These are phyloP conservation scores for Gonapodya prolifera DNA, from an alignment of 192 early-diverging fungal species.

Conservation along the genomic window DNA sequence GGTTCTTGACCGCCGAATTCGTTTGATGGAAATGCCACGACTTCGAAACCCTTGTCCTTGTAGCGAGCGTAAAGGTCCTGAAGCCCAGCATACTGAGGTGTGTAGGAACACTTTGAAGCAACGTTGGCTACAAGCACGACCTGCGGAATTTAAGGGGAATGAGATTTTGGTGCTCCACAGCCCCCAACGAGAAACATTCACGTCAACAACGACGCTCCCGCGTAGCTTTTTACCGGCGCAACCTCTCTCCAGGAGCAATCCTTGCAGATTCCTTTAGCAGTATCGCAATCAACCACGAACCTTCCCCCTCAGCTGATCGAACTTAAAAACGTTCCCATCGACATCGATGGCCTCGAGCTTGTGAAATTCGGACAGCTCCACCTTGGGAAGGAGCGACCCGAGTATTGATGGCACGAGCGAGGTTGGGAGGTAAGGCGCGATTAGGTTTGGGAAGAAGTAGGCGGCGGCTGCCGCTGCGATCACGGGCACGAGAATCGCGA, in stretches of 20 bases:
- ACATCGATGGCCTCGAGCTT: background rate
- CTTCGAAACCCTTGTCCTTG: slow-evolving; percentile 18
- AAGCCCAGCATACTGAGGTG: background rate
- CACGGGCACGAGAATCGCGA: background rate
- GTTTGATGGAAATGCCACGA: slow-evolving; percentile 16
- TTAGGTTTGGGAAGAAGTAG: background rate
- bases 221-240: too few species aligned
- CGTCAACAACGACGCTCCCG: too few species aligned
- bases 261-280: too few species aligned
- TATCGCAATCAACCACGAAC: too few species aligned
- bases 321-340: slow-evolving; percentile 32
- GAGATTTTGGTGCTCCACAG: too few species aligned
- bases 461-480: background rate
- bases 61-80: slow-evolving; percentile 7
- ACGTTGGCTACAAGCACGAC: background rate
- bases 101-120: background rate
- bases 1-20: slow-evolving; percentile 11
- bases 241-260: too few species aligned
- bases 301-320: slow-evolving; percentile 52
- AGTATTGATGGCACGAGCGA: background rate
- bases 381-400: background rate
- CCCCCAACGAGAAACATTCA: too few species aligned
- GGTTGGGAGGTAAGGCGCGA: background rate
- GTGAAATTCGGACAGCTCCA: background rate
- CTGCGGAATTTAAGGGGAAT: background rate